Conservation (phyloP, 78 protist genomes). For the Pelomyxa schiedti region DNA sequence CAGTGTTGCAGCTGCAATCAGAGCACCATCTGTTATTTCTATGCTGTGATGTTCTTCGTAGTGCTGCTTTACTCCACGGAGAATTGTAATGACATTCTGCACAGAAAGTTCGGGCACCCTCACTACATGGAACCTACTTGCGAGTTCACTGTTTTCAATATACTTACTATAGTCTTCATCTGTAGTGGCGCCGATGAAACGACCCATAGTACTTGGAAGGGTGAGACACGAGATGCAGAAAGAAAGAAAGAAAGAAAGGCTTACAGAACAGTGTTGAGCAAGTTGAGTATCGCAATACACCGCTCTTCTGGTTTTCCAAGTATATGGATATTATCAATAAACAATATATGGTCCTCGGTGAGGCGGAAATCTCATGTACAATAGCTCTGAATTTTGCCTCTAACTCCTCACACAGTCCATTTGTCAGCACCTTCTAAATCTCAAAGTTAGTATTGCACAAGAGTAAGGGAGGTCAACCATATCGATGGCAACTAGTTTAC, state of each 20-base stretch:
- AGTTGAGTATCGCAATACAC: slow-evolving; percentile 96
- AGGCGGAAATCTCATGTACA: slow-evolving; percentile 79
- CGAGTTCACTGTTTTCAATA: slow-evolving; percentile 95
- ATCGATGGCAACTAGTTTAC: slow-evolving; percentile 81
- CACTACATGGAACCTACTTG: slow-evolving; percentile 90
- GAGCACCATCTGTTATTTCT: slow-evolving; percentile 83
- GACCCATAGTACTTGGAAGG: slow-evolving; percentile 96
- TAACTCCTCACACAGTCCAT: slow-evolving; percentile 94
- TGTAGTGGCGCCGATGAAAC: slow-evolving; percentile 98
- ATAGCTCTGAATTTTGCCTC: slow-evolving; percentile 95
- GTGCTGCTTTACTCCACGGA: slow-evolving; percentile 87
- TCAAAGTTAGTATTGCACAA: no score
- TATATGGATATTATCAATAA: slow-evolving; percentile 96
- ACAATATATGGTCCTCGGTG: slow-evolving; percentile 80
- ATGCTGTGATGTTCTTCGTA: slow-evolving; percentile 92
- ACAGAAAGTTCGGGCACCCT: slow-evolving; percentile 88
- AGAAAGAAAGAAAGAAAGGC: no score
- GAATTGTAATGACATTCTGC: slow-evolving; percentile 85
- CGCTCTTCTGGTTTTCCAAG: slow-evolving; percentile 92
- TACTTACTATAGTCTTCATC: slow-evolving; percentile 87
- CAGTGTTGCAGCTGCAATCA: slow-evolving; percentile 86
- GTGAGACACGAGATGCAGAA: no score
- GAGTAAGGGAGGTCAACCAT: no score
- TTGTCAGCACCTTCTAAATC: no score
- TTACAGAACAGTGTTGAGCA: slow-evolving; percentile 95